Evolutionary conservation across 768 basidiomycete species (phyloP).

Genomic region (Pleurotus pulmonarius): DNA sequence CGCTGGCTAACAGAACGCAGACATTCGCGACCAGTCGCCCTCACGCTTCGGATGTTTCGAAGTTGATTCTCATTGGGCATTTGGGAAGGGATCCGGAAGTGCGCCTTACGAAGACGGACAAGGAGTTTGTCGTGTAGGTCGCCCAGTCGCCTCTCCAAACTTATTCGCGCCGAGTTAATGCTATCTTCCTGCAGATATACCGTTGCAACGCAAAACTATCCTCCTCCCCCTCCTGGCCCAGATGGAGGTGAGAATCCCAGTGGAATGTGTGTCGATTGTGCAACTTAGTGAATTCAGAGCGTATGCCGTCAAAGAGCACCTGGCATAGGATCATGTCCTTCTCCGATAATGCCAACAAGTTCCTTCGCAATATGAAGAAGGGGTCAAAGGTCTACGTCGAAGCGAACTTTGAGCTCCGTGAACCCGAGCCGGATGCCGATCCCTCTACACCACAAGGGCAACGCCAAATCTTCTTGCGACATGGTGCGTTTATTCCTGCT

Average conservation of each 20-base stretch:
- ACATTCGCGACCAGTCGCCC: constrained; percentile 59
- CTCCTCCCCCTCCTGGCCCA: constrained; percentile 50
- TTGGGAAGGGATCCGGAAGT: constrained; percentile 70
- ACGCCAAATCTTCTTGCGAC: constrained; percentile 78
- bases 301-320: constrained; percentile 48
- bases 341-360: constrained; percentile 54
- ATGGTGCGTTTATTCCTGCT: constrained; percentile 45
- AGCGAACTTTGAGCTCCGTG: constrained; percentile 71
- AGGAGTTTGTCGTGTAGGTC: constrained; percentile 73
- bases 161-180: background rate
- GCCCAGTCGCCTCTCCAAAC: background rate
- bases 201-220: constrained; percentile 68
- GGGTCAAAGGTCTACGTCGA: constrained; percentile 81
- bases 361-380: constrained; percentile 60
- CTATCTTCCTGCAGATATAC: constrained; percentile 49
- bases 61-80: constrained; percentile 73
- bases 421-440: constrained; percentile 65
- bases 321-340: constrained; percentile 82
- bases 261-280: background rate
- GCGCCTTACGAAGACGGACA: constrained; percentile 65
- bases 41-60: constrained; percentile 62
- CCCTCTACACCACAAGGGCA: constrained; percentile 66
- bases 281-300: constrained; percentile 36
- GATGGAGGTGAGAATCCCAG: constrained; percentile 51
- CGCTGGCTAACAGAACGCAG: constrained; percentile 27